These are phyloP conservation scores for Hippophae rhamnoides DNA, from an alignment of 306 rosid genomes.

Conservation along the genomic window DNA sequence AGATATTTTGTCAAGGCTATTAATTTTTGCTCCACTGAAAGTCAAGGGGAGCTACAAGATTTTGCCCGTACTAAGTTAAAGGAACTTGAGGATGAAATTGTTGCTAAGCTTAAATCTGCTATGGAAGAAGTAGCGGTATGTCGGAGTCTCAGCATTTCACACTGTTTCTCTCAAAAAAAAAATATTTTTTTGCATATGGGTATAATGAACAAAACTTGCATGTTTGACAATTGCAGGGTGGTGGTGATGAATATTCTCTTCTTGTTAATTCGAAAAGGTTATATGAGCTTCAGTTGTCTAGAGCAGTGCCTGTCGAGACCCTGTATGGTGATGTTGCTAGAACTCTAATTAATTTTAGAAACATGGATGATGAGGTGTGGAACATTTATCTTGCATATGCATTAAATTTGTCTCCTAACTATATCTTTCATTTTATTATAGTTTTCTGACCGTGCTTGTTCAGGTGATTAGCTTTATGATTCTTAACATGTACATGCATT, in stretches of 20 bases:
- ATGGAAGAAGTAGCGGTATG: conserved; percentile 79
- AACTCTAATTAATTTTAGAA: conserved; percentile 52
- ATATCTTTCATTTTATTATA: conserved; percentile 17
- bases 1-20: conserved; percentile 80
- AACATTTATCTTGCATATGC: conserved; percentile 17
- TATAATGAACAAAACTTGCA: conserved; percentile 18
- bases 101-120: conserved; percentile 62
- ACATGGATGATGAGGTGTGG: conserved; percentile 73
- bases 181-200: neutral
- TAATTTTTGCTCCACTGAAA: conserved; percentile 54
- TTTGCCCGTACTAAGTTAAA: conserved; percentile 64
- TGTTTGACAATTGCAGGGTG: conserved; percentile 53
- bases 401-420: conserved; percentile 11
- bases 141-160: conserved; percentile 3
- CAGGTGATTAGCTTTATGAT: conserved; percentile 86
- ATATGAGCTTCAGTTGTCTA: conserved; percentile 76
- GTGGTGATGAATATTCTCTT: conserved; percentile 93
- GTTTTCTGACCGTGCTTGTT: conserved; percentile 22
- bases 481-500: conserved; percentile 58
- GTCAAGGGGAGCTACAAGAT: conserved; percentile 93
- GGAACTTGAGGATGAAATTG: conserved; percentile 75
- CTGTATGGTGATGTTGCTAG: conserved; percentile 56
- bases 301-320: conserved; percentile 48
- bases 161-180: neutral
- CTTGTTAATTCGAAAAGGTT: conserved; percentile 88